Conservation (phyloP, 2,329 filamentous ascomycete species). For the Trichothecium sympodiale region DNA sequence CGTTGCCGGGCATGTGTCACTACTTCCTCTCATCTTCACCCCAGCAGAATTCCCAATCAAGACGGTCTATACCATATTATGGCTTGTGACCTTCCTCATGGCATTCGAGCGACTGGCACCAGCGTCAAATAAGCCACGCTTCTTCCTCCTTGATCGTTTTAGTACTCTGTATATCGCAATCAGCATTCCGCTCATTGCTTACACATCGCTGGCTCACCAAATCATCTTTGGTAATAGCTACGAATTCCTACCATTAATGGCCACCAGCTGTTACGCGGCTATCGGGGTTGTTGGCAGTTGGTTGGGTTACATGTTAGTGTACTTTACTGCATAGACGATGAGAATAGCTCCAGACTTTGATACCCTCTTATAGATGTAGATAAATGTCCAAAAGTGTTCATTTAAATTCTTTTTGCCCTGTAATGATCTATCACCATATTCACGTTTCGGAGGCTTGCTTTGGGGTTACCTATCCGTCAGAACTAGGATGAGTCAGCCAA, state of each 20-base stretch:
- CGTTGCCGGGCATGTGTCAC: constrained; percentile 86
- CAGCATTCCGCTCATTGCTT: constrained; percentile 79
- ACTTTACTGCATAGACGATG: constrained; percentile 46
- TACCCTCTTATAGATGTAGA: background rate
- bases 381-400: constrained; percentile 11
- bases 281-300: constrained; percentile 93
- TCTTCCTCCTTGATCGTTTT: constrained; percentile 87
- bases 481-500: too few relatives aligned
- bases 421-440: too few relatives aligned
- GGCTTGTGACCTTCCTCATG: constrained; percentile 78
- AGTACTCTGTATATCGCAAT: constrained; percentile 81
- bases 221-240: constrained; percentile 72
- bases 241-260: constrained; percentile 93
- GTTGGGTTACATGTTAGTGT: constrained; percentile 89
- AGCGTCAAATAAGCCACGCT: constrained; percentile 64
- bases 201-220: constrained; percentile 75
- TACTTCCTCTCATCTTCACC: constrained; percentile 91
- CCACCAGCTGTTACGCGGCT: constrained; percentile 88
- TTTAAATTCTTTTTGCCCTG: too few relatives aligned
- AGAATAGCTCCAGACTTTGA: background rate
- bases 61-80: constrained; percentile 82
- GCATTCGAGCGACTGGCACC: constrained; percentile 82
- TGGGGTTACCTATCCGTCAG: too few relatives aligned
- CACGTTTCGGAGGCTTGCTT: too few relatives aligned
- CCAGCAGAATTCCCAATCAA: constrained; percentile 89